A percentile compares a stretch with the other conserved stretches of the same genome.
These are phyloP conservation scores for Bacidia gigantensis DNA, from an alignment of 495 filamentous ascomycete species.

Conservation along the genomic window DNA sequence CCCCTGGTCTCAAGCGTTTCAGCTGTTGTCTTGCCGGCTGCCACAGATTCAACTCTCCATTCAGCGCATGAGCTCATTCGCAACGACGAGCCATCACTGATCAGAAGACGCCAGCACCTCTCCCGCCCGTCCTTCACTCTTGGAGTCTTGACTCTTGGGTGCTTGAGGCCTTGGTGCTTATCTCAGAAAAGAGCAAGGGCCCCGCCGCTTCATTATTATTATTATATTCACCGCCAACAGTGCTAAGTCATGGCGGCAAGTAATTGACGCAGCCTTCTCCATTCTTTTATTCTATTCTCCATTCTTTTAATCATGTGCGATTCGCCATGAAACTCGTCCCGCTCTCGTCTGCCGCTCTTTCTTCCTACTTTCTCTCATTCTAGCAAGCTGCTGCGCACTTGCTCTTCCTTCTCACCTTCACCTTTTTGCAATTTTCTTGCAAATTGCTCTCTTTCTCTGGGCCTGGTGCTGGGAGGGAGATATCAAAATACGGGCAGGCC, in stretches of 20 bases:
- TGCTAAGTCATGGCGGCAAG: too few relatives aligned
- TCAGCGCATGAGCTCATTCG: too few relatives aligned
- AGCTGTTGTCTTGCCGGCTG: background rate
- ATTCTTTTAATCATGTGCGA: background rate
- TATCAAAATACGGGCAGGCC: background rate
- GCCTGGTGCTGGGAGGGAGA: background rate
- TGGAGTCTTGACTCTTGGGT: too few relatives aligned
- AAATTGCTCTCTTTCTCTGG: background rate
- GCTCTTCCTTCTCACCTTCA: background rate
- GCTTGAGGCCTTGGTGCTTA: background rate
- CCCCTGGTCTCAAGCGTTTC: background rate
- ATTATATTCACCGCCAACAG: too few relatives aligned
- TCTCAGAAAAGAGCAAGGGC: background rate
- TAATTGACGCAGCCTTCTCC: background rate
- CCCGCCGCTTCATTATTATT: background rate
- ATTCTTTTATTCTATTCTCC: too few relatives aligned
- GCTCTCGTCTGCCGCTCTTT: background rate
- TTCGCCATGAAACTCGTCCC: background rate
- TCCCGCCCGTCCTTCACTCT: too few relatives aligned
- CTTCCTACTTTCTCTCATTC: background rate
- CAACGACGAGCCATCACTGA: too few relatives aligned
- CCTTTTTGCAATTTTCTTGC: background rate
- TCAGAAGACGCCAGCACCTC: too few relatives aligned
- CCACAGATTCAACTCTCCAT: background rate
- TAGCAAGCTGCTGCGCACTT: conserved; percentile 3